Evolutionary conservation across 2,329 filamentous ascomycete species (phyloP), one percentile per base, ranked within the genome.

Genomic region (Grosmannia clavigera): DNA sequence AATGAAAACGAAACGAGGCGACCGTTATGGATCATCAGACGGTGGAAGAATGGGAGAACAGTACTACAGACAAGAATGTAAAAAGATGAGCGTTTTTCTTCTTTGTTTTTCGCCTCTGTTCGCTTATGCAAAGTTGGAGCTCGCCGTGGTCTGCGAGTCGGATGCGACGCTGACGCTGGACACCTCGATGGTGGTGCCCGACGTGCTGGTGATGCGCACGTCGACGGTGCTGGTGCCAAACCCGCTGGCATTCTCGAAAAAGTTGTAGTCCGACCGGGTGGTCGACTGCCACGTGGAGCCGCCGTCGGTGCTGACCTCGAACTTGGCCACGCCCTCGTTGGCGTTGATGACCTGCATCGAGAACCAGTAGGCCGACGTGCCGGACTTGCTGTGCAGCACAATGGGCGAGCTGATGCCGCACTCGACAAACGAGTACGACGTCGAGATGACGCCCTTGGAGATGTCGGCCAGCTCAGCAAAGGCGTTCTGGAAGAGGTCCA

Each of bases 321-420:
- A 74, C 63, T 72, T 75, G 58, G 73, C 66, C 50, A 86, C 76
- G 19, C 76, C 75, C 62, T 80, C 74, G 68, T 84, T 84, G 66
- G 80, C 72, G 70, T 86, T 86, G 66, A 84, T 75, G 52, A 86
- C 82, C 69, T 87, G 84, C 76, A 84, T 83, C 55, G 75, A 76
- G 66, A 72, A 70, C 74, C 72, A 78, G 67, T 72, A 70, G n/a
- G 64, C 57, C 6, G 73, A 76, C 5, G 74, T 73, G 11, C 75
- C 75, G 19, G 68, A 69, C 69, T 78, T 78, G 70, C 74, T 76
- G 65, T 73, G 72, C 10, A 77, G 70, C n/a, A 70, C 62, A 5
- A 78, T 67, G 3, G 76, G 73, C 3, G 70, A 68, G 2, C 69
- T 69, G 68, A 78, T 76, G 58, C 72, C 73, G 64, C 75, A 78